These are phyloP conservation scores for Leccinum imitatum DNA, from an alignment of 768 basidiomycete species.

Conservation along the genomic window DNA sequence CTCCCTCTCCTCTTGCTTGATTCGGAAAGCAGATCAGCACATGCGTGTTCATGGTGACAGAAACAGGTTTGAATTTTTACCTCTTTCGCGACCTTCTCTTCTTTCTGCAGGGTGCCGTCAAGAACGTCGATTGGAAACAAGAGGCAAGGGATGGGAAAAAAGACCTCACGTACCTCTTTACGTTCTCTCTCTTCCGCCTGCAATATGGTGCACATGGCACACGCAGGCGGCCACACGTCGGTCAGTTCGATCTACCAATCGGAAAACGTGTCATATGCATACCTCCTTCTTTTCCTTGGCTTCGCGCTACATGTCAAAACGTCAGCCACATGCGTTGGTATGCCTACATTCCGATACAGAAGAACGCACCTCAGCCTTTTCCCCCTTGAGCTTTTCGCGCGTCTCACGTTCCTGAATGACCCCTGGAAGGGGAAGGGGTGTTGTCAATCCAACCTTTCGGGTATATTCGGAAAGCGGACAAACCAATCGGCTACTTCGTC, in stretches of 20 bases:
- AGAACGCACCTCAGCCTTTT: conserved; percentile 55
- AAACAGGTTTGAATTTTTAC: conserved; percentile 32
- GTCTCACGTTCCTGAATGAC: conserved; percentile 78
- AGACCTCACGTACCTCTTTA: conserved; percentile 51
- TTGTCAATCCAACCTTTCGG: conserved; percentile 6
- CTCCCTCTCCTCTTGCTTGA: conserved; percentile 46
- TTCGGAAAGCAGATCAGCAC: conserved; percentile 23
- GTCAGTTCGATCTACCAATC: conserved; percentile 3
- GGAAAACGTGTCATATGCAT: conserved; percentile 9
- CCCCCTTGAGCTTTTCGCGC: conserved; percentile 81
- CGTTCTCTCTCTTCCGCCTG: conserved; percentile 61
- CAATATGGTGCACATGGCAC: background rate
- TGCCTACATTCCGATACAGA: background rate
- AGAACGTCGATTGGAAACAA: conserved; percentile 2
- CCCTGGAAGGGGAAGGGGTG: conserved; percentile 30
- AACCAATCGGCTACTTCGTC: conserved; percentile 77
- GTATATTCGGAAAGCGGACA: conserved; percentile 15
- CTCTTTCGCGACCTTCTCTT: conserved; percentile 58
- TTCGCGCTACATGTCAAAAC: conserved; percentile 53
- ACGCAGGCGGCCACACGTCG: background rate
- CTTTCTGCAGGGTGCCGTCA: conserved; percentile 35
- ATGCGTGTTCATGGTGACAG: background rate
- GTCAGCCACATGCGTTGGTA: conserved; percentile 7
- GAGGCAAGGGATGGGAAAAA: conserved; percentile 1
- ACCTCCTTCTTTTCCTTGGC: conserved; percentile 78